These are phyloP conservation scores for Pyrus betulifolia DNA, from an alignment of 306 rosid species.

Conservation along the genomic window DNA sequence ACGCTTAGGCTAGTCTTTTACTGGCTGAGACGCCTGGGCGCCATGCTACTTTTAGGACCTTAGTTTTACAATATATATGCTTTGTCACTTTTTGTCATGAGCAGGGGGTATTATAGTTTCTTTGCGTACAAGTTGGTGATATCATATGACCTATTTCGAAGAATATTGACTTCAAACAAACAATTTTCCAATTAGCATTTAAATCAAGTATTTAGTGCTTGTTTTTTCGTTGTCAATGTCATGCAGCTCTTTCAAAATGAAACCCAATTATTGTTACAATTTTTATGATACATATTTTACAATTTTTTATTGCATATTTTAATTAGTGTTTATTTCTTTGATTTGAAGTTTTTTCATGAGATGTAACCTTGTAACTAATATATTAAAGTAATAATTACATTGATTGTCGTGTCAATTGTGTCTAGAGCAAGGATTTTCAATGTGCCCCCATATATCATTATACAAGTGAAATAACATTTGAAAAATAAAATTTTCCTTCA, in stretches of 20 bases:
- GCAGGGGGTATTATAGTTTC: neutral
- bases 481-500: too few relatives aligned
- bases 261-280: neutral
- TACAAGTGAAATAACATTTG: too few relatives aligned
- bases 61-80: too few relatives aligned
- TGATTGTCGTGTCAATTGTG: neutral
- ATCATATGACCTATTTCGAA: neutral
- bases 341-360: neutral
- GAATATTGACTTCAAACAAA: neutral
- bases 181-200: neutral
- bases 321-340: neutral
- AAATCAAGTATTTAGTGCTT: neutral
- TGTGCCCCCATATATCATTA: too few relatives aligned
- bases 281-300: neutral
- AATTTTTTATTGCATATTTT: neutral
- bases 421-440: too few relatives aligned
- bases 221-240: neutral
- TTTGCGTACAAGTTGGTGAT: slow-evolving; percentile 2
- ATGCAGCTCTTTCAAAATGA: neutral
- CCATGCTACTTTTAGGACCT: too few relatives aligned
- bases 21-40: too few relatives aligned
- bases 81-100: neutral
- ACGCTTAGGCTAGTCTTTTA: too few relatives aligned
- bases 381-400: neutral
- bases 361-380: neutral